Conservation (phyloP, 2,329 filamentous ascomycete species). For the Aspergillus uvarum region DNA sequence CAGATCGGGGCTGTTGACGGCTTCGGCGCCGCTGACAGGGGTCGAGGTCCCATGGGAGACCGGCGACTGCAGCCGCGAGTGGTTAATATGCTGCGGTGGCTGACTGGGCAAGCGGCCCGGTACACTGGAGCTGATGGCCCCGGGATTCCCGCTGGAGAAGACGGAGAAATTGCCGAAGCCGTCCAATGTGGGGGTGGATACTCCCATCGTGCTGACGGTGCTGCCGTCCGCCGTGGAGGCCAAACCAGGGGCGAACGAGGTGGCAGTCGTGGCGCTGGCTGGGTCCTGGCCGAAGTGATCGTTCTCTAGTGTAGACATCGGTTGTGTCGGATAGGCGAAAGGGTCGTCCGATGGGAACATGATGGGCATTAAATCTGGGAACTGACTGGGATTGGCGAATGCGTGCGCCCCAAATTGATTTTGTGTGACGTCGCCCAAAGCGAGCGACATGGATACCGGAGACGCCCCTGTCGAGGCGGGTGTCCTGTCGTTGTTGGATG, state of each 20-base stretch:
- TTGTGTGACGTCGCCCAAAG: conserved; percentile 26
- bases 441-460: conserved; percentile 22
- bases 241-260: conserved; percentile 24
- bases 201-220: conserved; percentile 10
- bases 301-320: conserved; percentile 48
- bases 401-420: conserved; percentile 33
- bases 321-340: conserved; percentile 52
- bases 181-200: conserved; percentile 29
- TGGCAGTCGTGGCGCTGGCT: neutral
- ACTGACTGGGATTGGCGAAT: conserved; percentile 33
- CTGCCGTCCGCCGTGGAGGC: conserved; percentile 11
- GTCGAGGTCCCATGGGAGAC: conserved; percentile 32
- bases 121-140: conserved; percentile 27
- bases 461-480: conserved; percentile 18
- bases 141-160: conserved; percentile 23
- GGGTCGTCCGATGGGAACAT: conserved; percentile 54
- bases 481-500: conserved; percentile 25
- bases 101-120: conserved; percentile 28
- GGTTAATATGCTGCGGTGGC: conserved; percentile 16
- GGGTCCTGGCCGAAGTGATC: conserved; percentile 40
- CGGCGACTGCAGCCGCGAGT: conserved; percentile 35
- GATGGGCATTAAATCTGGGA: conserved; percentile 51
- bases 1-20: conserved; percentile 41
- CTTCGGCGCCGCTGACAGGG: conserved; percentile 25
- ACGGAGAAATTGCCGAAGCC: conserved; percentile 27